Percentiles rank a stretch among this genome's conserved stretches.
Conservation (phyloP, 2,329 filamentous ascomycete genomes). For the Diaporthe ampelina region DNA sequence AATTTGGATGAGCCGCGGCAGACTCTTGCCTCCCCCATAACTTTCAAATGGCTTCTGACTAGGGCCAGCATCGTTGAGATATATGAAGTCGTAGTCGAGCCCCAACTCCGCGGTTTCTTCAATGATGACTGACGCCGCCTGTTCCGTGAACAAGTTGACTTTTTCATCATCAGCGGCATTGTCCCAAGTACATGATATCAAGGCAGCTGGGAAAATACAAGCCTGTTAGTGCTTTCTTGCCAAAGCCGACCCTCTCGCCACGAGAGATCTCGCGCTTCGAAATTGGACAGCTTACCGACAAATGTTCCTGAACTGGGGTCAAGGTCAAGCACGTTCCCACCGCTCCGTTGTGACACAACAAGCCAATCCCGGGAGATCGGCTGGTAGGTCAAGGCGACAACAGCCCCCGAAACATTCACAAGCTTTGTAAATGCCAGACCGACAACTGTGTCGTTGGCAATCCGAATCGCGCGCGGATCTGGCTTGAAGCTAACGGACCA, state of each 20-base stretch:
- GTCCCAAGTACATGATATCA: slow-evolving; percentile 11
- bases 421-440: neutral
- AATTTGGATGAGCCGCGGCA: neutral
- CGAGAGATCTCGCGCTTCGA: too few relatives aligned
- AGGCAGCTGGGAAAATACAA: neutral
- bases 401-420: neutral
- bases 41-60: slow-evolving; percentile 9
- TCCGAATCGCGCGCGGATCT: neutral
- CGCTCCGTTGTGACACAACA: neutral
- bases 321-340: slow-evolving; percentile 6
- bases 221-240: neutral
- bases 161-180: slow-evolving; percentile 4
- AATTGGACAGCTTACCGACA: neutral
- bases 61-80: slow-evolving; percentile 8
- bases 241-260: neutral
- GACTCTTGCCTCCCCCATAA: slow-evolving; percentile 8
- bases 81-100: neutral
- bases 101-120: neutral
- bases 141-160: neutral
- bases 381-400: neutral
- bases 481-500: slow-evolving; percentile 8
- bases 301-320: slow-evolving; percentile 15
- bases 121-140: neutral
- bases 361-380: slow-evolving; percentile 6
- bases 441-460: slow-evolving; percentile 12